Base-by-base conservation (phyloP, 805 yeast species). In the Yarrowia porcina region DNA sequence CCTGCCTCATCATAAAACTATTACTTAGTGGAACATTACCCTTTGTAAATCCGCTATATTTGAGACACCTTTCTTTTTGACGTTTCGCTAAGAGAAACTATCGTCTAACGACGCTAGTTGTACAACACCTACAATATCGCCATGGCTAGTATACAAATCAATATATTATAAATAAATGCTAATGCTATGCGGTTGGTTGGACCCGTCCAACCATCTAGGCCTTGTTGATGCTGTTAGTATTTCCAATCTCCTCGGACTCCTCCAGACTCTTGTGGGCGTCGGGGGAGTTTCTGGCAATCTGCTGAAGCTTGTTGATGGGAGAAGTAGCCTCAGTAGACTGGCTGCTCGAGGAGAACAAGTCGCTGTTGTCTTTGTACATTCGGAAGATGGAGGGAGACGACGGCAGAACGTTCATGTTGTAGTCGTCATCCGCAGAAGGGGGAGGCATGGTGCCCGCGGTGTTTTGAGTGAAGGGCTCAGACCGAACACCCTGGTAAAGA, bases 211-310 rank as follows among this genome's bases (percentile, higher is more conserved):
- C 21, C 39, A 32, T 49, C 39, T 33, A 49, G 15, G 28, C 56
- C 56, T 49, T 49, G 32, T 25, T 27, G 17, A 33, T 17, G 17
- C 25, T 36, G 59, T 52, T 35, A 25, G 44, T 52, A 25, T 23
- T 56, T 28, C 61, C 49, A n/a, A 56, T 56, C 36, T 56, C 61
- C 17, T 56, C 61, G 20, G 61, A 56, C 39, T 56, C 61, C 49
- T 56, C 61, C 23, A 56, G 39, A 27, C 61, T 56, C 30, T 41
- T 41, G 36, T 41, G 36, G 3, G 49, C 49, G 11, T 56, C 61
- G 2, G 61, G 61, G 21, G 61, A 56, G 32, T 39, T 39, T 17
- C 30, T 11, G 15, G 49, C 49, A 27, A 41, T 41, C 30, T 41
- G 61, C 28, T 41, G 47, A 18, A 56, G 61, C 49, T 56, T 56